Conservation (phyloP, 208 protist species). For the Trichomonas vaginalis region DNA sequence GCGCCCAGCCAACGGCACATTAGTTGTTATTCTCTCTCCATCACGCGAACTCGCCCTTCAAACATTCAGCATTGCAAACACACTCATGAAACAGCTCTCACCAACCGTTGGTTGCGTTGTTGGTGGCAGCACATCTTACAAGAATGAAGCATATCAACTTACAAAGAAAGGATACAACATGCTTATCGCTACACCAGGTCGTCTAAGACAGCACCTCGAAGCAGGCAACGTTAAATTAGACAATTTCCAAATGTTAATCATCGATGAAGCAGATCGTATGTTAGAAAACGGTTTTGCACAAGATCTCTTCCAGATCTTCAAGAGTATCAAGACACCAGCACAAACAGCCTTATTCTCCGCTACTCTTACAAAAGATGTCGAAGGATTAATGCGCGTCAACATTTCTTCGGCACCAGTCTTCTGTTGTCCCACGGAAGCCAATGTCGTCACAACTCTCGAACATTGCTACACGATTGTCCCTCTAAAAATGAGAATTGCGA, state of each 20-base stretch:
- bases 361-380: slow-evolving; percentile 76
- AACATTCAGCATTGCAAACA: slow-evolving; percentile 90
- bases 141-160: slow-evolving; percentile 59
- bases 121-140: slow-evolving; percentile 76
- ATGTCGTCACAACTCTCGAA: neutral
- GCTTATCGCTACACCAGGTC: slow-evolving; percentile 88
- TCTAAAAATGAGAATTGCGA: neutral
- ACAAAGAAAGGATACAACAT: slow-evolving; percentile 79
- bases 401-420: neutral
- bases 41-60: slow-evolving; percentile 90
- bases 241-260: slow-evolving; percentile 45
- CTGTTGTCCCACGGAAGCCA: neutral
- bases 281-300: slow-evolving; percentile 89
- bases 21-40: slow-evolving; percentile 85
- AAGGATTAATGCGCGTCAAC: neutral
- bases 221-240: slow-evolving; percentile 42
- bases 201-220: slow-evolving; percentile 92
- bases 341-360: slow-evolving; percentile 98
- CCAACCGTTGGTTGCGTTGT: slow-evolving; percentile 80
- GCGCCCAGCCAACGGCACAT: slow-evolving; percentile 67
- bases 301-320: slow-evolving; percentile 70
- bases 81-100: slow-evolving; percentile 38
- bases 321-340: slow-evolving; percentile 56
- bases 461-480: neutral
- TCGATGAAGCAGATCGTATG: slow-evolving; percentile 94